Evolutionary conservation across 805 yeast genomes (phyloP), one percentile per base, ranked within the genome.

Genomic region (Lachancea sp.): DNA sequence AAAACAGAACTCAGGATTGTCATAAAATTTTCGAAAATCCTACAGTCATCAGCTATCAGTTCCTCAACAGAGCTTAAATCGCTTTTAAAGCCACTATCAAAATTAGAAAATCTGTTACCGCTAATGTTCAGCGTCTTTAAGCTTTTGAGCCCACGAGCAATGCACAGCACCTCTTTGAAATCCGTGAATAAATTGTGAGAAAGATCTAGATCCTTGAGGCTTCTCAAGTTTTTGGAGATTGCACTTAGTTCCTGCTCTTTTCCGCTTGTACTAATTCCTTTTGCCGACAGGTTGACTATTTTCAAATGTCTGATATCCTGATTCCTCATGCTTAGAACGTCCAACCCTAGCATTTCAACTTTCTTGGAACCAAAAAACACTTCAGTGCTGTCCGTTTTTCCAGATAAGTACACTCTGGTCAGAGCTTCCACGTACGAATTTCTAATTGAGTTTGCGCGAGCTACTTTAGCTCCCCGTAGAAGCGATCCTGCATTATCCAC

Each of bases 321-420:
- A 51, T 78, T 82, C 12, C 72, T 54, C n/a, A 53, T 40, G 37
- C 74, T 70, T 36, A 82, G 58, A 49, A 75, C 73, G 19, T 77
- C 82, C 56, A 85, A 80, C 0, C 95, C 96, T 46, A 68, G 74
- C 22, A 76, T 72, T 54, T 85, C 81, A 8, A 79, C 78, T 5
- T 52, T 50, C 58, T 87, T 87, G 1, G 67, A 45, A 0, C 88
- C 86, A 42, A 83, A 71, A n/a, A 62, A 57, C 2, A 66, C 60
- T 10, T 58, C 52, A 2, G 74, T 71, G 58, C 84, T 84, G 40
- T 71, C 72, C 12, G 57, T 59, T 12, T 55, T 41, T 16, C 22
- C 37, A 7, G 12, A 4, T 4, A 40, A 17, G 31, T 40, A 40
- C 18, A 32, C 37, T 9, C 15, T 16, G 32, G 3, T 10, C n/a